phyloP scores from a whole-genome alignment of 1,284 basidiomycete genomes.

The Phellopilus nigrolimitatus region DNA sequence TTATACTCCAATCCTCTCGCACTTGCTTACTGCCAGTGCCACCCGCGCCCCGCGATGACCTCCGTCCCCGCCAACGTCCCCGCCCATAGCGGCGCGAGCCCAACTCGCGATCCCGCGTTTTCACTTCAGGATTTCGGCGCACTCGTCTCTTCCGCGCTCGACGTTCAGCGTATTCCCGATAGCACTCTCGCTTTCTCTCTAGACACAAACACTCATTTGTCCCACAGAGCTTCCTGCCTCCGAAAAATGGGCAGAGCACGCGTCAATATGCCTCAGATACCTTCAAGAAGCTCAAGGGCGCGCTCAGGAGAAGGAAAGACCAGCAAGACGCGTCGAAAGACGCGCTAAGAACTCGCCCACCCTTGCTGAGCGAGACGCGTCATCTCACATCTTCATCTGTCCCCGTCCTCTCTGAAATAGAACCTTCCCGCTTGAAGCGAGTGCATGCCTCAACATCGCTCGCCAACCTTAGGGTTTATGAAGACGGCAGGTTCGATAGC shows the following conservation, averaged over 20 bases:
- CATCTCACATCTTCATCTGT: conserved; percentile 16
- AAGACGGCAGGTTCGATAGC: background rate
- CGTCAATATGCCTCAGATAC: background rate
- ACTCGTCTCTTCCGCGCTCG: conserved; percentile 18
- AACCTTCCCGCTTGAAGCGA: background rate
- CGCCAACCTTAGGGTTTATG: background rate
- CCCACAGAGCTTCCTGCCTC: background rate
- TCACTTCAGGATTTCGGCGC: conserved; percentile 17
- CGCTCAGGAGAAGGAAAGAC: conserved; percentile 1
- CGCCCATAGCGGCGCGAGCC: background rate
- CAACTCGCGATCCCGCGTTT: conserved; percentile 9
- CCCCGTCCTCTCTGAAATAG: conserved; percentile 2
- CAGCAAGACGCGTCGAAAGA: conserved; percentile 9
- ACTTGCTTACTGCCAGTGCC: background rate
- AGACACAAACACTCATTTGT: background rate
- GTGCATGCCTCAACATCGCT: background rate
- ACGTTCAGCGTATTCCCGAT: conserved; percentile 17
- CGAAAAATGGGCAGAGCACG: background rate
- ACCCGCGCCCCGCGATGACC: conserved; percentile 9
- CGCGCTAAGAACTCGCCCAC: no score
- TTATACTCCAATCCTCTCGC: no score
- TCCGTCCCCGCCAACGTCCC: background rate
- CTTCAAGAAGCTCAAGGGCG: conserved; percentile 4
- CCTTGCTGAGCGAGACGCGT: conserved; percentile 6
- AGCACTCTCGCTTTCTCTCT: conserved; percentile 16